Base-by-base conservation (phyloP, 345 rosid genomes). In the Clausena lansium region DNA sequence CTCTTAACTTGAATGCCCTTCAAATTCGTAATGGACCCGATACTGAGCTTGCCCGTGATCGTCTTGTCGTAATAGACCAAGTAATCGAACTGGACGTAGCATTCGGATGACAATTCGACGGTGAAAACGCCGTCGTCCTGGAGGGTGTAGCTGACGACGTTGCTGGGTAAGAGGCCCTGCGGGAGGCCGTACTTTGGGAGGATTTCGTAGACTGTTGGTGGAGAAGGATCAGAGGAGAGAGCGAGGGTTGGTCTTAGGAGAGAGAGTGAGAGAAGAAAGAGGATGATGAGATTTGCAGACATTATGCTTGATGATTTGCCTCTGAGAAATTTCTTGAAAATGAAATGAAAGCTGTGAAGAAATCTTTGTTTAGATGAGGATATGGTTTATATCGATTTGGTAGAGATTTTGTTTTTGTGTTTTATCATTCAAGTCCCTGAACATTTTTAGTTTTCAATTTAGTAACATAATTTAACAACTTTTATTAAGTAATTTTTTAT, bases 111-210 rank as follows among this genome's bases (percentile, higher is more conserved):
- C 74, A 95, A 77, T 52, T 60, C 67, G 55, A 95, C 95, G 38
- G 80, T 74, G 86, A 95, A 91, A 2, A 78, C 69, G 33, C 97
- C 97, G 57, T 95, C 97, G 39, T 86, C 82, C 68, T 92, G 79
- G 77, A 93, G 85, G 47, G 85, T 74, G 90, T 91, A 95, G 71
- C 74, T 77, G 14, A 71, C 75, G 78, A 94, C 98, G 62, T 92
- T 61, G 70, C 72, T 71, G 2, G 99, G 99, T 7, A 95, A 78
- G 20, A 95, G 88, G 0, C 99, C 99, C 60, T 87, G 76, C 4
- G 99, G 99, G 85, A 95, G 98, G 71, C 99, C 97, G 88, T 63
- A 94, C 73, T 89, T 77, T n/a, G 97, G 93, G 64, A 95, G 93
- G 88, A 94, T 81, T 2, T 95, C 97, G 85, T 87, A 90, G 57